Evolutionary conservation across 306 rosid species (phyloP), one percentile per base, ranked within the genome.

Genomic region (Dalbergia cultrata): DNA sequence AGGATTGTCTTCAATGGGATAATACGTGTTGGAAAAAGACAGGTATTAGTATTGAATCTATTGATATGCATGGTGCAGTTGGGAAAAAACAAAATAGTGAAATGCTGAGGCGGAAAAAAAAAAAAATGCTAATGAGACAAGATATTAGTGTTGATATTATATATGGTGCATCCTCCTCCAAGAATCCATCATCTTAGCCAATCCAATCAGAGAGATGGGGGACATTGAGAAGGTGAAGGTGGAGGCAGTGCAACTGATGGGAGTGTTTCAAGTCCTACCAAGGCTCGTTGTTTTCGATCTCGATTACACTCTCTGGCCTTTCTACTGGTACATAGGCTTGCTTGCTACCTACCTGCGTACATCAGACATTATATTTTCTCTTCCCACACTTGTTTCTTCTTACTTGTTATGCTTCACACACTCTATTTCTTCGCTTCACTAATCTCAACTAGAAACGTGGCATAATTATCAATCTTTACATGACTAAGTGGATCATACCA

Each of bases 281-380:
- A 85, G 78, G 82, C 79, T 95, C 26, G 91, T 93, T 0, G 95
- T 95, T 79, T 95, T 95, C 76, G 99, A 95, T 70, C 97, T 95
- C 61, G 99, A 95, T 83, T 76, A 91, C 85, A 95, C 97, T 65
- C 92, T 95, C 69, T 95, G 97, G 97, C 99, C 99, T 67, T 95
- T 92, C 88, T 92, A 88, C 89, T 91, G 99, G 99, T 81, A 18
- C 17, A 14, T 45, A 45, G 9, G 12, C 9, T 8, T 45, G 10
- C 41, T 37, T 37, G 41, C 41, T 37, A 7, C 11, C 47, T 43
- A 43, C 47, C 6, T 7, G 3, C 31, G 5, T 37, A 4, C 41
- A 4, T 4, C 41, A 37, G 5, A 37, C 41, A 37, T 4, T 37
- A 7, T 37, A 26, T 26, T 26, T 37, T 4, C 47, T 2, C 47